Percentiles rank a stretch among this genome's conserved stretches.
phyloP scores from a whole-genome alignment of 192 early-diverging fungal genomes.

The Gonapodya sp. region DNA sequence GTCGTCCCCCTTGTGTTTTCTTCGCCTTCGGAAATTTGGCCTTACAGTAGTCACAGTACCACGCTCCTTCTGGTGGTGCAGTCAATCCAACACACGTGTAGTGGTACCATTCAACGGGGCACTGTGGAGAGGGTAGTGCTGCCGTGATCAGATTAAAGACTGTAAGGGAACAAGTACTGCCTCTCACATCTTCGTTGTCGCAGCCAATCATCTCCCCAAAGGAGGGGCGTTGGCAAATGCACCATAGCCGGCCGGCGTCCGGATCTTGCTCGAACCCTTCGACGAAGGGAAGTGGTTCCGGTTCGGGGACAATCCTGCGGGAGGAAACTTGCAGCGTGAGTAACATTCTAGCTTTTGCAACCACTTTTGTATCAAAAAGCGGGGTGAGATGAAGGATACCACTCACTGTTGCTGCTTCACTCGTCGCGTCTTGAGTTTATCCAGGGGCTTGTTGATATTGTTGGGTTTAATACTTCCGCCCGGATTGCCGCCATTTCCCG shows the following conservation, averaged over 20 bases:
- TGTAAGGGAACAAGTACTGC: neutral
- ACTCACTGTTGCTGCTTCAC: neutral
- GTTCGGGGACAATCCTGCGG: neutral
- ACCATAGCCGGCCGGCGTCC: constrained; percentile 23
- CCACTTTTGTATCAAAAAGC: no score
- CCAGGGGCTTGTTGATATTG: neutral
- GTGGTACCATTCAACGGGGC: constrained; percentile 46
- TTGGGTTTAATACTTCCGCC: neutral
- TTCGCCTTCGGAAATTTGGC: neutral
- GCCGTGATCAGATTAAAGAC: neutral
- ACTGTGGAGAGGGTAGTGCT: constrained; percentile 13
- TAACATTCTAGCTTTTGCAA: neutral
- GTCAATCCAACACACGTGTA: constrained; percentile 43
- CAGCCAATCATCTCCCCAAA: constrained; percentile 48
- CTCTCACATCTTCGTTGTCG: constrained; percentile 25
- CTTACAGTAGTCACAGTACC: constrained; percentile 29
- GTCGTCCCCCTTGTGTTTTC: neutral
- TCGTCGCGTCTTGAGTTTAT: neutral
- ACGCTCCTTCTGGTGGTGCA: constrained; percentile 38
- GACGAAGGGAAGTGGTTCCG: neutral
- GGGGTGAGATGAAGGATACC: neutral
- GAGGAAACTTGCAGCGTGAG: neutral
- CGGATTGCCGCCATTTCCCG: no score
- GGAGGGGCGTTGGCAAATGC: constrained; percentile 38
- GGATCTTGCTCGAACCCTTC: neutral